phyloP scores from a whole-genome alignment of 2,329 filamentous ascomycete species.

The Xylaria sp. region DNA sequence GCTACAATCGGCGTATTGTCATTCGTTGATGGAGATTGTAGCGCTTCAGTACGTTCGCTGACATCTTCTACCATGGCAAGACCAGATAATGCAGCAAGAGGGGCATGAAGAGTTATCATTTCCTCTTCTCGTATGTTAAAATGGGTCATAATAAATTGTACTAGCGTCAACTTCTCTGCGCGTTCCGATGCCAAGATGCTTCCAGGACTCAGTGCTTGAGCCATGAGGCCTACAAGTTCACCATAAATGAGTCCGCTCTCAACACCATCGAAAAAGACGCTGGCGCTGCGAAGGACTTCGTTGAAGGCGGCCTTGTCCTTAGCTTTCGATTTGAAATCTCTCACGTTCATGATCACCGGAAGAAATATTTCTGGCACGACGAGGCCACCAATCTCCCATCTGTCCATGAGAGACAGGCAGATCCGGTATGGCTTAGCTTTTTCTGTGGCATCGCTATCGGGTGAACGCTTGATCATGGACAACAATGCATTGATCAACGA shows the following conservation, averaged over 20 bases:
- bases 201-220: slow-evolving; percentile 64
- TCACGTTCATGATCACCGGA: slow-evolving; percentile 82
- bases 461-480: slow-evolving; percentile 73
- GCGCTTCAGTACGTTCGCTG: slow-evolving; percentile 50
- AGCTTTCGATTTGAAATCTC: slow-evolving; percentile 74
- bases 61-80: slow-evolving; percentile 68
- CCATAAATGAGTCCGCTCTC: slow-evolving; percentile 94
- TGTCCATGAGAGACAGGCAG: slow-evolving; percentile 95
- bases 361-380: slow-evolving; percentile 91
- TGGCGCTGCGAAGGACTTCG: slow-evolving; percentile 92
- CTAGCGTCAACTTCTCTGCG: slow-evolving; percentile 73
- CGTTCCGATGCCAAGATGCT: slow-evolving; percentile 58
- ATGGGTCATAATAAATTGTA: slow-evolving; percentile 82
- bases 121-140: slow-evolving; percentile 98
- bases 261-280: slow-evolving; percentile 96
- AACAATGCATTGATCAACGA: slow-evolving; percentile 79
- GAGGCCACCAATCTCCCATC: slow-evolving; percentile 94
- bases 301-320: slow-evolving; percentile 75
- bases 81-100: slow-evolving; percentile 75
- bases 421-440: slow-evolving; percentile 88
- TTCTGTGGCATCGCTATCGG: slow-evolving; percentile 66
- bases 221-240: slow-evolving; percentile 77
- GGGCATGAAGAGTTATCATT: slow-evolving; percentile 88
- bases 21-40: slow-evolving; percentile 36
- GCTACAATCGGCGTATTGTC: slow-evolving; percentile 37